phyloP scores from a whole-genome alignment of 805 yeast species.

The Monosporozyma aerobia region DNA sequence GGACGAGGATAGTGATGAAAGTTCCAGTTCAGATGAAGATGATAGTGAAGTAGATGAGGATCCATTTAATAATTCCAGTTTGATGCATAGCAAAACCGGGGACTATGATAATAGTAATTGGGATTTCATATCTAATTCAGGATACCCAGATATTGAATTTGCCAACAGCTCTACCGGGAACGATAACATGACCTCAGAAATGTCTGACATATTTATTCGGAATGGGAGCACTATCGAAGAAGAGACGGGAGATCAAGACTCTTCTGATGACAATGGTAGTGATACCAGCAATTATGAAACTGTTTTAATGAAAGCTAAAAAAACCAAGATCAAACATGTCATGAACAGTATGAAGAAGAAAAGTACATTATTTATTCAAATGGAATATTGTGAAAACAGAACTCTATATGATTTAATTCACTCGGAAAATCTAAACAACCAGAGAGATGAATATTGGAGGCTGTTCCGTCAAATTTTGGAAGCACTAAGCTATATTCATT shows the following conservation, averaged over 20 bases:
- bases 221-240: constrained; percentile 18
- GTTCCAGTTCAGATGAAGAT: constrained; percentile 4
- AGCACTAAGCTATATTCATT: constrained; percentile 83
- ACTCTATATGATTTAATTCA: constrained; percentile 76
- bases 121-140: constrained; percentile 55
- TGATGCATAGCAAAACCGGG: constrained; percentile 26
- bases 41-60: constrained; percentile 10
- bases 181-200: background rate
- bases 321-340: background rate
- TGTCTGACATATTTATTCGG: constrained; percentile 2
- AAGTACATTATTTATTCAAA: constrained; percentile 84
- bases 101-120: constrained; percentile 30
- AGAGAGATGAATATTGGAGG: constrained; percentile 82
- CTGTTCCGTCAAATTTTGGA: constrained; percentile 79
- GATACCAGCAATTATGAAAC: constrained; percentile 6
- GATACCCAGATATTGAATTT: constrained; percentile 48
- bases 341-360: constrained; percentile 25
- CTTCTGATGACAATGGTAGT: constrained; percentile 7
- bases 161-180: constrained; percentile 28
- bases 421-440: constrained; percentile 58
- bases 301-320: background rate
- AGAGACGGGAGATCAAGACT: constrained; percentile 11
- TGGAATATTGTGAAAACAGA: constrained; percentile 97
- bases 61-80: constrained; percentile 22
- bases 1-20: constrained; percentile 22